Conservation (phyloP, 371 early-diverging fungal genomes). For the Furculomyces boomerangus region DNA sequence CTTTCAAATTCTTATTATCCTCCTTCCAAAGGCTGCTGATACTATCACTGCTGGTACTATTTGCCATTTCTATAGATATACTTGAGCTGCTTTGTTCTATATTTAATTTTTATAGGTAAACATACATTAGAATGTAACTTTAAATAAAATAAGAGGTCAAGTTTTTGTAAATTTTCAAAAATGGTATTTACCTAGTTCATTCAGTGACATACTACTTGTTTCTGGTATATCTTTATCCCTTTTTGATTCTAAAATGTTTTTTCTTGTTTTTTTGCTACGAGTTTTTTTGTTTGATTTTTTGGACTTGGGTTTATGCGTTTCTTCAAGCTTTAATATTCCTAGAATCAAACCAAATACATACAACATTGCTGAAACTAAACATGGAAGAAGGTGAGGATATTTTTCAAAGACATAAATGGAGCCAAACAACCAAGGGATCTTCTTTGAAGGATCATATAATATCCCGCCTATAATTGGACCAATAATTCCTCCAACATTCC, state of each 20-base stretch:
- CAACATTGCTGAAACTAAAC: constrained; percentile 42
- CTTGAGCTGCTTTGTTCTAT: too few species aligned
- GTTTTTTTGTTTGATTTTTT: background rate
- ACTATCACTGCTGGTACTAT: background rate
- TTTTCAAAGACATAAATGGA: constrained; percentile 33
- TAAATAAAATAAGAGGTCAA: too few species aligned
- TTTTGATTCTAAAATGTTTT: background rate
- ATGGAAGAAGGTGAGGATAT: constrained; percentile 76
- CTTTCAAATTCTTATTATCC: background rate
- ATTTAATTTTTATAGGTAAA: too few species aligned
- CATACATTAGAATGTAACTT: too few species aligned
- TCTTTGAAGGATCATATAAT: constrained; percentile 50
- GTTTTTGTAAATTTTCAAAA: background rate
- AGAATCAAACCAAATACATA: constrained; percentile 39
- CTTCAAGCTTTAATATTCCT: constrained; percentile 50
- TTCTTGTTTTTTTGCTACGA: background rate
- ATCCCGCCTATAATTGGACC: constrained; percentile 70
- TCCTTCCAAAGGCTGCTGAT: background rate
- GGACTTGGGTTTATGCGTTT: constrained; percentile 31
- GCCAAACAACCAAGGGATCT: constrained; percentile 49
- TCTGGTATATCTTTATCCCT: background rate
- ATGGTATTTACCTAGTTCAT: background rate
- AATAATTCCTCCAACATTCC: constrained; percentile 32
- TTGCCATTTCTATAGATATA: background rate
- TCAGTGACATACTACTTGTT: background rate